Conservation (phyloP, 345 rosid genomes). For the Psidium guajava region DNA sequence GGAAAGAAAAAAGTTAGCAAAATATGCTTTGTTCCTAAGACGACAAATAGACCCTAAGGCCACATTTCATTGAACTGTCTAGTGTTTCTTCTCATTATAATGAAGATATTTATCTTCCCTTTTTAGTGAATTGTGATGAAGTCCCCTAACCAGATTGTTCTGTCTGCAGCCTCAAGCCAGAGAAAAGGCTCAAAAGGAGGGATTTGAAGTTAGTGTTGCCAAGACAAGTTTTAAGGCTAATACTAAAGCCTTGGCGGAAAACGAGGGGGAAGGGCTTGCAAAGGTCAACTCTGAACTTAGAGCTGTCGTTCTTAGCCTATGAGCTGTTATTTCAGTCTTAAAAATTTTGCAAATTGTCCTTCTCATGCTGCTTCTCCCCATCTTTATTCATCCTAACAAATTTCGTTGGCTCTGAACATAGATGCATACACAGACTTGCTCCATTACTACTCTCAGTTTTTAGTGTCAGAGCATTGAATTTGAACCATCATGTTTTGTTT, state of each 20-base stretch:
- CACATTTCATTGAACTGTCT: neutral
- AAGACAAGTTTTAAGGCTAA: conserved; percentile 99
- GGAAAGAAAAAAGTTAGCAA: neutral
- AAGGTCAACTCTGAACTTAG: conserved; percentile 36
- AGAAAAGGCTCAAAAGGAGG: conserved; percentile 87
- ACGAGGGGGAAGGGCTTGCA: conserved; percentile 97
- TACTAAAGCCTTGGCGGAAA: conserved; percentile 96
- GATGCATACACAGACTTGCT: neutral
- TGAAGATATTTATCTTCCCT: neutral
- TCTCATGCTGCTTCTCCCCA: neutral
- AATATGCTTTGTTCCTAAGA: neutral
- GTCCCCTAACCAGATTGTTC: neutral
- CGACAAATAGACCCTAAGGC: neutral
- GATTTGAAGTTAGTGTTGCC: conserved; percentile 75
- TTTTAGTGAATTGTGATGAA: neutral
- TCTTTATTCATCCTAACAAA: neutral
- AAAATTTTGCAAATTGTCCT: neutral
- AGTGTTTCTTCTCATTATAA: neutral
- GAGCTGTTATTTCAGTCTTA: neutral
- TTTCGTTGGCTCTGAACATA: neutral
- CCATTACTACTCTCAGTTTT: neutral
- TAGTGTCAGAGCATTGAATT: neutral
- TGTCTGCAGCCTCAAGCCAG: conserved; percentile 87
- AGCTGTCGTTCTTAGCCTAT: neutral
- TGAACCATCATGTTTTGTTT: neutral